These are phyloP conservation scores for Echinochloa phyllopogon DNA, from an alignment of 176 grass and related monocot genomes.

Conservation along the genomic window DNA sequence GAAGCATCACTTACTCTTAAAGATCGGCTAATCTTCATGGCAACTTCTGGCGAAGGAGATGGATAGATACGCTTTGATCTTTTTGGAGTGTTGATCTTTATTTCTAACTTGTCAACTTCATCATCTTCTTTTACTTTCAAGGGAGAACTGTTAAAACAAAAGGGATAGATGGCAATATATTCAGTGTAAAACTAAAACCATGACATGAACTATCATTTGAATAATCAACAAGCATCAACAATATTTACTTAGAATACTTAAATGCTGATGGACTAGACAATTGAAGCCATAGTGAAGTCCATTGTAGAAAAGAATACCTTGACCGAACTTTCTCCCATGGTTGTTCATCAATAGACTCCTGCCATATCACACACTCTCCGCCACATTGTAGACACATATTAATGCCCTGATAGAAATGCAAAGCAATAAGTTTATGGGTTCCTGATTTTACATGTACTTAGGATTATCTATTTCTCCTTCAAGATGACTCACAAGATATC, in stretches of 20 bases:
- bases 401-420: conserved; percentile 70
- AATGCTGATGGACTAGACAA: conserved; percentile 7
- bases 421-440: conserved; percentile 9
- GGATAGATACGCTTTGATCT: conserved; percentile 78
- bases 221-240: neutral
- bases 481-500: conserved; percentile 21
- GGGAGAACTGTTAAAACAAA: conserved; percentile 67
- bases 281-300: neutral
- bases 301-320: conserved; percentile 52
- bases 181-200: conserved; percentile 1
- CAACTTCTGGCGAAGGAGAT: conserved; percentile 85
- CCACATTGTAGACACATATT: conserved; percentile 68
- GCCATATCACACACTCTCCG: conserved; percentile 97
- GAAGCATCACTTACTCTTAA: conserved; percentile 61
- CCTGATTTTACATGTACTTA: conserved; percentile 12
- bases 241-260: neutral
- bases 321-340: conserved; percentile 90
- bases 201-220: neutral
- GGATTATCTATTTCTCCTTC: neutral
- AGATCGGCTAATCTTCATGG: conserved; percentile 85
- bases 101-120: conserved; percentile 90
- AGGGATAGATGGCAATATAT: neutral
- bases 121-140: conserved; percentile 95
- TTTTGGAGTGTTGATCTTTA: conserved; percentile 64
- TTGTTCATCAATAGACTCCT: conserved; percentile 91